A percentile compares a stretch with the other conserved stretches of the same genome.
Evolutionary conservation across 495 filamentous ascomycete species (phyloP).

Genomic region (Aspergillus cristatus): DNA sequence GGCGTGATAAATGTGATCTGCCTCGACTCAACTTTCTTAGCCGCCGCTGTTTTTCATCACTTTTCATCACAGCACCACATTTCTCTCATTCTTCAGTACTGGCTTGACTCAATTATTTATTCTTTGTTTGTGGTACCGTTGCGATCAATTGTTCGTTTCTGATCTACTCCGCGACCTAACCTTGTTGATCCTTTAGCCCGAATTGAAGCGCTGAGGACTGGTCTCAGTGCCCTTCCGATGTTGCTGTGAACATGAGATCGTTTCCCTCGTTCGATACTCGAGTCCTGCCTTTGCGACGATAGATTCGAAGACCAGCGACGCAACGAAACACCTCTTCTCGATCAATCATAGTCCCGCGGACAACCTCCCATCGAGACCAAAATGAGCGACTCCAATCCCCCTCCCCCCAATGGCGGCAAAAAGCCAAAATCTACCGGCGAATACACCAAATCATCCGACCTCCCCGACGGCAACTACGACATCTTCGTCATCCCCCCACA

Average conservation of each 20-base stretch:
- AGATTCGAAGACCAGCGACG: constrained; percentile 1
- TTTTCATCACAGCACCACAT: too few species aligned
- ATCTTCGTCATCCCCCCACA: constrained; percentile 97
- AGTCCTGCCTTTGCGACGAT: constrained; percentile 8
- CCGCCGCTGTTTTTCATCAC: too few species aligned
- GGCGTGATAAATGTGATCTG: too few species aligned
- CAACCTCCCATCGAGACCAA: constrained; percentile 1
- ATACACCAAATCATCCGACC: constrained; percentile 44
- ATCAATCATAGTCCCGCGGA: neutral
- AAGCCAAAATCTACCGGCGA: constrained; percentile 45
- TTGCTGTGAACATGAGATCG: constrained; percentile 28
- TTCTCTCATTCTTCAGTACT: too few species aligned
- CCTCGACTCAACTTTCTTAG: too few species aligned
- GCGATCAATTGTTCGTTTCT: too few species aligned
- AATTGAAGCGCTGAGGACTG: constrained; percentile 27
- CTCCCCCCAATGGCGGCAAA: constrained; percentile 63
- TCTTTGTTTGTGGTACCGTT: too few species aligned
- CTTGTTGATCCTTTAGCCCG: neutral
- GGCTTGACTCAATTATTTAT: too few species aligned
- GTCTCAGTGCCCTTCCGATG: constrained; percentile 30
- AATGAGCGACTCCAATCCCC: constrained; percentile 47
- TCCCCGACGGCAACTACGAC: constrained; percentile 83
- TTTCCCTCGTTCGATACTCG: constrained; percentile 5
- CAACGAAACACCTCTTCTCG: too few species aligned
- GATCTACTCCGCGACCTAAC: neutral